Evolutionary conservation across 768 basidiomycete species (phyloP).

Genomic region (Leccinellum rugosiceps): DNA sequence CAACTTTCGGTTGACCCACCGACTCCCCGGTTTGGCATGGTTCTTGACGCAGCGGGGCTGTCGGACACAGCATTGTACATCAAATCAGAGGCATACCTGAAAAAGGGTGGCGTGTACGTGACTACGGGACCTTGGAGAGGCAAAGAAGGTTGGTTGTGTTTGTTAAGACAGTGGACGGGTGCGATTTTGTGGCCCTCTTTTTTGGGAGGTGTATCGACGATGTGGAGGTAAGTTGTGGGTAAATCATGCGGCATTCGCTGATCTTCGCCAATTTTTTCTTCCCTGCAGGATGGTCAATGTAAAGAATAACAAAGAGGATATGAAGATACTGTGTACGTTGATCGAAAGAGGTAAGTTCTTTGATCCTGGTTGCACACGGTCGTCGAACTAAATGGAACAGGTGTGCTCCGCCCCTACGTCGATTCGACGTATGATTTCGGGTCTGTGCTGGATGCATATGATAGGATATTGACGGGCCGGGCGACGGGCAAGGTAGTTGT

Average conservation of each 20-base stretch:
- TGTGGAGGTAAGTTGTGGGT: slow-evolving; percentile 40
- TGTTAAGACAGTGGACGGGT: not conserved
- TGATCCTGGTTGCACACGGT: not conserved
- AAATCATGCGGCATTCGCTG: not conserved
- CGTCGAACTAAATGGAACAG: slow-evolving; percentile 33
- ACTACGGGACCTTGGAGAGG: slow-evolving; percentile 48
- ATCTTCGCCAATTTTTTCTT: not conserved
- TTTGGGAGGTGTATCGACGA: slow-evolving; percentile 51
- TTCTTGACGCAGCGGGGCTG: slow-evolving; percentile 58
- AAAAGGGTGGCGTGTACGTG: slow-evolving; percentile 49
- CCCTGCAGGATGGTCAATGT: slow-evolving; percentile 26
- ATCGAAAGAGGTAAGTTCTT: slow-evolving; percentile 40
- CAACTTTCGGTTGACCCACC: slow-evolving; percentile 45
- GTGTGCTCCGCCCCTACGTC: slow-evolving; percentile 45
- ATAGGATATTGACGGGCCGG: slow-evolving; percentile 49
- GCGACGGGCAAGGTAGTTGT: slow-evolving; percentile 69
- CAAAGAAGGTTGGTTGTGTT: slow-evolving; percentile 16
- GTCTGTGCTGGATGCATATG: slow-evolving; percentile 59
- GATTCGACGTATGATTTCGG: slow-evolving; percentile 60
- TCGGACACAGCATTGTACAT: slow-evolving; percentile 49
- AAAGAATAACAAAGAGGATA: slow-evolving; percentile 32
- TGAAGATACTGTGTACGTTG: slow-evolving; percentile 36
- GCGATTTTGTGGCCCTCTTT: slow-evolving; percentile 37
- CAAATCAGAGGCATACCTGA: slow-evolving; percentile 49
- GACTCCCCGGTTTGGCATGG: slow-evolving; percentile 49